Evolutionary conservation across 2,329 filamentous ascomycete species (phyloP), one percentile per base, ranked within the genome.

Genomic region (Bipolaris bicolor): DNA sequence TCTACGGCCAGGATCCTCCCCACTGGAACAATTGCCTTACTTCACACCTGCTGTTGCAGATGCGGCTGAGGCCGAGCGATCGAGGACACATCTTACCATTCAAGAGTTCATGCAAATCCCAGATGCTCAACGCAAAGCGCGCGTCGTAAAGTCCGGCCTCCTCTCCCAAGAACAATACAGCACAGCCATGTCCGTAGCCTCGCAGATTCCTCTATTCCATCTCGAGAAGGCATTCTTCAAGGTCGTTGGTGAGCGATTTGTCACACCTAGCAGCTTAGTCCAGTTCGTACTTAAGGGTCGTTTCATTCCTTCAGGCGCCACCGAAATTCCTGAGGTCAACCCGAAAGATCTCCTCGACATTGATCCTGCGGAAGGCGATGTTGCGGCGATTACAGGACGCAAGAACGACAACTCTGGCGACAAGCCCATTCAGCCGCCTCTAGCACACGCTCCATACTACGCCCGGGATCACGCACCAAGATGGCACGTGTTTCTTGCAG

Each of bases 171-270:
- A 85, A 58, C 87, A 97, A 76, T 97, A 97, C 78, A 81, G 86
- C 62, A 84, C 88, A 40, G 90, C 90, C 36, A 83, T 97, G 58
- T 79, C 79, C 45, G 89, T 97, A 29, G 93, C 92, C 26, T 87
- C 87, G 67, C 91, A 97, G 78, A 83, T 99, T 26, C 95, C 95
- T 1, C 86, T 87, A 62, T 83, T 99, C 53, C 86, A 90, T 56
- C 87, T 99, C 10, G 91, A 92, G 71, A 96, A 92, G 80, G 91
- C 92, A 7, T 99, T 97, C 79, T 99, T 99, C 87, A 99, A 99
- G 83, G 96, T 99, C 44, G 89, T 92, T 50, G 95, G 95, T 73
- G 96, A 99, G 79, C 91, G 90, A 65, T 90, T 89, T 76, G 91
- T 99, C 71, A 96, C 94, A 31, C 93, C 95, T 6, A 91, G 90